Percentiles rank a stretch among this genome's conserved stretches.
These are phyloP conservation scores for carrot (Daucus carota) DNA, from an alignment of 129 eudicot genomes.

Conservation along the genomic window DH1_v3.0 NC_030382.2:28059501-28060000, in stretches of 20 bases:
- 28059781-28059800: slow-evolving; percentile 96
- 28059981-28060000: not conserved
- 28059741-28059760: slow-evolving; percentile 98
- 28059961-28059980: not conserved
- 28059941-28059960: slow-evolving; percentile 47
- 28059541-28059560: slow-evolving; percentile 42
- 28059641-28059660: not conserved
- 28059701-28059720: slow-evolving; percentile 18
- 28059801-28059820: slow-evolving; percentile 19
- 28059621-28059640: not conserved
- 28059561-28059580: not conserved
- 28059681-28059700: not conserved
- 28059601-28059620: not conserved
- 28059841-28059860: not conserved
- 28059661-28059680: not conserved
- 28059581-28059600: not conserved
- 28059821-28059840: not conserved
- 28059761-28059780: slow-evolving; percentile 88
- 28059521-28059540: slow-evolving; percentile 96
- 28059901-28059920: slow-evolving; percentile 95
- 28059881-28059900: slow-evolving; percentile 92
- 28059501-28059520: slow-evolving; percentile 97
- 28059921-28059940: slow-evolving; percentile 90
- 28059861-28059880: not conserved
- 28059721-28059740: slow-evolving; percentile 94